Base-by-base conservation (phyloP, 176 grass and related monocot species). In the Musa schizocarpa region DNA sequence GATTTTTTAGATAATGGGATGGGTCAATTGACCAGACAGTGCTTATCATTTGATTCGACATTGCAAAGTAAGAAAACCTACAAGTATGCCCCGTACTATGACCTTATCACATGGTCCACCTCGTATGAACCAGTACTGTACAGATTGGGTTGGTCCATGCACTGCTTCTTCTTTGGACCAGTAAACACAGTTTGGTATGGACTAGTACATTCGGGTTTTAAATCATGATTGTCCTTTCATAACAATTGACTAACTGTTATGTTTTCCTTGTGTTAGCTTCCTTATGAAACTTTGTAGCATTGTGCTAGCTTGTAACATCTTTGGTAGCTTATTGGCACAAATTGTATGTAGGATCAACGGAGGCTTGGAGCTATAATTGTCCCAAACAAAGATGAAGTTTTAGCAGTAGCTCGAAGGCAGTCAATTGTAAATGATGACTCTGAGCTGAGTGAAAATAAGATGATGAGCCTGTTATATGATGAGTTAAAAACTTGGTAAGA, bases 351-450 rank as follows among this genome's bases (percentile, higher is more conserved):
- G 92, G 94, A 98, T 71, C 86, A 77, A 79, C 86, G 94, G 1
- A 81, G 90, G 53, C 80, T 91, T 54, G 90, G 94, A 73, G 90
- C 94, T 75, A 80, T 98, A 29, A 76, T 98, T 79, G 86, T 98
- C 77, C 94, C 94, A 55, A 93, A 89, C 77, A 91, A 87, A 20
- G 90, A 98, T 54, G 94, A 98, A 84, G 68, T 89, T 76, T 29
- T 78, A 57, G 83, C 86, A 78, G 34, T 76, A 58, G 86, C 84
- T 56, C 77, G 79, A 78, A 84, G 68, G 63, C 78, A 80, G 68
- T 85, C 79, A 54, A 70, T 85, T 63, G 19, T 87, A 57, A 65
- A 83, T 79, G 77, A 72, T 62, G 76, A 69, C 43, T 74, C 77
- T 9, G 84, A 80, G 26, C 12, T 81, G 71, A 52, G 23, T 8